Percentiles rank a stretch among this genome's conserved stretches.
These are phyloP conservation scores for Otatea glauca DNA, from an alignment of 176 grass and related monocot species.

Conservation along the genomic window DNA sequence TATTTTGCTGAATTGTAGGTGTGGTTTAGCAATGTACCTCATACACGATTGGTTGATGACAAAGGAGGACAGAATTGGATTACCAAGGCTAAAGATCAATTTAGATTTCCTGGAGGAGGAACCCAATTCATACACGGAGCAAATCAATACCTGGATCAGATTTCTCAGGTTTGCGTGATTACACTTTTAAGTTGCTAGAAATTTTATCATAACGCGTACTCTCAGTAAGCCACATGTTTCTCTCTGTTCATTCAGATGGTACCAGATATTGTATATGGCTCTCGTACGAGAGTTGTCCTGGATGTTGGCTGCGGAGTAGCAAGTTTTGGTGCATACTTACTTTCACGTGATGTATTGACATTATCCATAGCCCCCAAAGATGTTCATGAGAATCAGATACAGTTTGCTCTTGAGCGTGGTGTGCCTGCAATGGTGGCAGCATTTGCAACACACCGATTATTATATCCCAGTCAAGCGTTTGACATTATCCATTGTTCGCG, in stretches of 20 bases:
- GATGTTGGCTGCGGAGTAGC: slow-evolving; percentile 90
- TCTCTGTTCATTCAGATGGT: slow-evolving; percentile 70
- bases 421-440: slow-evolving; percentile 82
- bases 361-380: slow-evolving; percentile 96
- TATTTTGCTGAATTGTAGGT: slow-evolving; percentile 55
- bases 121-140: slow-evolving; percentile 95
- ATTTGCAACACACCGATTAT: slow-evolving; percentile 77
- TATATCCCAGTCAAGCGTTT: slow-evolving; percentile 91
- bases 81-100: slow-evolving; percentile 81
- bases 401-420: slow-evolving; percentile 96
- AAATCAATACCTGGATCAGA: slow-evolving; percentile 85
- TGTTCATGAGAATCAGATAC: slow-evolving; percentile 99
- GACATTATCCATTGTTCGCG: slow-evolving; percentile 92
- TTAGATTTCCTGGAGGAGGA: slow-evolving; percentile 91
- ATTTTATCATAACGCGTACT: neutral
- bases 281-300: slow-evolving; percentile 78
- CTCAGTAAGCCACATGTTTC: slow-evolving; percentile 34
- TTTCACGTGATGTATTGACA: slow-evolving; percentile 84
- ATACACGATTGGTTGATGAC: slow-evolving; percentile 91
- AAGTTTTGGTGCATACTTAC: slow-evolving; percentile 97
- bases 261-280: slow-evolving; percentile 90
- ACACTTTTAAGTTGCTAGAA: slow-evolving; percentile 27
- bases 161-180: slow-evolving; percentile 62
- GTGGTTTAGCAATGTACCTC: slow-evolving; percentile 97
- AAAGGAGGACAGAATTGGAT: slow-evolving; percentile 99